These are phyloP conservation scores for Cucurbita ficifolia DNA, from an alignment of 306 rosid genomes.

Conservation along the genomic window DNA sequence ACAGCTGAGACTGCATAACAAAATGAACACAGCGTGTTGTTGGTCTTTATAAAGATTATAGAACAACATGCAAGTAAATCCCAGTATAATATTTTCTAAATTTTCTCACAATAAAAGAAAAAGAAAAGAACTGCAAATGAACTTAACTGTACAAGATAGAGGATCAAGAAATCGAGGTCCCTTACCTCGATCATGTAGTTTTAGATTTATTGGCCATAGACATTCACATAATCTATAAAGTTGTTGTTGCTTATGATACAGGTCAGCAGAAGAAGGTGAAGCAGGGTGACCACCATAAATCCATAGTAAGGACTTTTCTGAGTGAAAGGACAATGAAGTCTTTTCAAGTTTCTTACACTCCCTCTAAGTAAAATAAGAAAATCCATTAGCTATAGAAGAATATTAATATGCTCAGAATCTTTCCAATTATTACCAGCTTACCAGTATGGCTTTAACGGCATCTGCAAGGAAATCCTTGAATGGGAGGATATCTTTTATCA, in stretches of 20 bases:
- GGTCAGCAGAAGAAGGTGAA: conserved; percentile 39
- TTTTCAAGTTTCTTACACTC: conserved; percentile 30
- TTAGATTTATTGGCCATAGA: conserved; percentile 44
- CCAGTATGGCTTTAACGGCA: conserved; percentile 42
- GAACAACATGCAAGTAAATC: neutral
- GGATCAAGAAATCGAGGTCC: neutral
- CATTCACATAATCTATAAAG: conserved; percentile 39
- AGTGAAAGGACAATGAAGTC: conserved; percentile 15
- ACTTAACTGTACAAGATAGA: neutral
- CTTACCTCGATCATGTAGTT: conserved; percentile 32
- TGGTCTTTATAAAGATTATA: neutral
- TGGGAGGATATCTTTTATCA: conserved; percentile 42
- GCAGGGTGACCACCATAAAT: conserved; percentile 79
- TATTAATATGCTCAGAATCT: neutral
- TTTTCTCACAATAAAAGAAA: too few relatives aligned
- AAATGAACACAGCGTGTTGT: neutral
- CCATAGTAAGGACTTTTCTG: conserved; percentile 71
- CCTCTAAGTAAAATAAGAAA: conserved; percentile 19
- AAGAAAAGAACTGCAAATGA: neutral
- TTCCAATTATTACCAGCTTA: conserved; percentile 19
- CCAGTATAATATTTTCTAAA: too few relatives aligned
- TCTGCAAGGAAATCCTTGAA: conserved; percentile 35
- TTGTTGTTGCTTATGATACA: conserved; percentile 40
- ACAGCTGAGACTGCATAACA: conserved; percentile 11
- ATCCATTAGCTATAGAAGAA: neutral